phyloP scores from a whole-genome alignment of 805 yeast genomes.

The Schizosaccharomyces pombe region DNA sequence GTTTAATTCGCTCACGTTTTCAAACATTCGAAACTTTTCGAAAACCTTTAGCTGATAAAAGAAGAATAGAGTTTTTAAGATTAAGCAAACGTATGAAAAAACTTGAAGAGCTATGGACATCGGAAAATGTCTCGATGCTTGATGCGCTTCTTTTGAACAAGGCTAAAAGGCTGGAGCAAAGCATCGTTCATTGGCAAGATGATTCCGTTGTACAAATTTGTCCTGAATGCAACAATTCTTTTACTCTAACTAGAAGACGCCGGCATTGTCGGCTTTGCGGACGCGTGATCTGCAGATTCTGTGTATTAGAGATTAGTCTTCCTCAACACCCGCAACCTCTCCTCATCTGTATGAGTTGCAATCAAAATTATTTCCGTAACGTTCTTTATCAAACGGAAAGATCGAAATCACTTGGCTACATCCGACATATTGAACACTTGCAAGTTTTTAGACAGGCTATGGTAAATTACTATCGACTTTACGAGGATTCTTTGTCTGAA shows the following conservation, averaged over 20 bases:
- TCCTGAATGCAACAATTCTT: constrained; percentile 34
- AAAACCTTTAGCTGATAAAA: constrained; percentile 8
- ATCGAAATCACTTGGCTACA: background rate
- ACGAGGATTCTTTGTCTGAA: background rate
- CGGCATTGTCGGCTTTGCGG: constrained; percentile 93
- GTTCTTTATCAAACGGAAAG: background rate
- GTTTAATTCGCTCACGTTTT: constrained; percentile 7
- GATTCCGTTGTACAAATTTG: constrained; percentile 29
- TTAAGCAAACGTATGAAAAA: constrained; percentile 7
- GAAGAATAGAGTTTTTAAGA: constrained; percentile 12
- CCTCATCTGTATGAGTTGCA: background rate
- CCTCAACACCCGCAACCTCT: background rate
- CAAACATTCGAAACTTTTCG: background rate
- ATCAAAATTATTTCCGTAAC: background rate
- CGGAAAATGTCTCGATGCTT: constrained; percentile 11
- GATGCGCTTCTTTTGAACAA: constrained; percentile 13
- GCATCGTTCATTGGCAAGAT: constrained; percentile 43
- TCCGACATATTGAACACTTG: background rate
- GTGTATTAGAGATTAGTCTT: background rate
- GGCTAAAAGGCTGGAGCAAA: constrained; percentile 21
- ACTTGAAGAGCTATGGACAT: constrained; percentile 5
- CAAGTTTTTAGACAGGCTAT: background rate
- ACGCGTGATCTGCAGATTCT: constrained; percentile 31
- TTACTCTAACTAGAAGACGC: constrained; percentile 36
- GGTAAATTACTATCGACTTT: background rate